Base-by-base conservation (phyloP, 177 flowering plant species). In the Vitis hybrid region DNA sequence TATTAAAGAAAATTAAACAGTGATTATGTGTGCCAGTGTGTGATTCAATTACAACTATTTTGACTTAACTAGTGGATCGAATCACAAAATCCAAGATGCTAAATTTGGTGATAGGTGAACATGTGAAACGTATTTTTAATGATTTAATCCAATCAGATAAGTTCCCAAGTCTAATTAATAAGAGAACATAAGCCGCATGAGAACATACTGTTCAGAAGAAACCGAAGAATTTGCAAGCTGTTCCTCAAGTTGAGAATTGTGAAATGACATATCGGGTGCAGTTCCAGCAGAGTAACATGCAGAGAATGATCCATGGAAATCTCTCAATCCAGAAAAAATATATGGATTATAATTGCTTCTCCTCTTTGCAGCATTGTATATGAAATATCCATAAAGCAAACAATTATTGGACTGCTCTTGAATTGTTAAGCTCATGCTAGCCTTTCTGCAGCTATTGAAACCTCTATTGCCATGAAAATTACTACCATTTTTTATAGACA, bases 351-450 rank as follows among this genome's bases (percentile, higher is more conserved):
- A 76, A 46, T 59, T 68, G 75, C 66, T 77, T 57, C 72, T 77
- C 50, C 72, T 78, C 62, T 68, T 78, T 14, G 76, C 71, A 55
- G 68, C 70, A 65, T 77, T 79, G 41, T 71, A 88, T 18, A 86
- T 59, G 64, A 82, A 77, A 76, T 83, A 84, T 15, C 90, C 86
- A 76, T 79, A 77, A 57, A 84, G 58, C 18, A 71, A 41, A 66
- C 67, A 73, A 57, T 62, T 76, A 24, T 63, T 70, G 18, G 78
- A 75, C 48, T 83, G 84, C 63, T 79, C 85, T 59, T 21, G 74
- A 53, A 74, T 83, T 69, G 63, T 81, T 81, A 84, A 73, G 66
- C 78, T 80, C 87, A 80, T 75, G 70, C 82, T 81, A 63, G 76
- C 76, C 70, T 76, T 82, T 64, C 70, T 66, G 64, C 73, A 75